Evolutionary conservation across 257 asterid genomes (phyloP).

Genomic region (Solanum bukasovii): DNA sequence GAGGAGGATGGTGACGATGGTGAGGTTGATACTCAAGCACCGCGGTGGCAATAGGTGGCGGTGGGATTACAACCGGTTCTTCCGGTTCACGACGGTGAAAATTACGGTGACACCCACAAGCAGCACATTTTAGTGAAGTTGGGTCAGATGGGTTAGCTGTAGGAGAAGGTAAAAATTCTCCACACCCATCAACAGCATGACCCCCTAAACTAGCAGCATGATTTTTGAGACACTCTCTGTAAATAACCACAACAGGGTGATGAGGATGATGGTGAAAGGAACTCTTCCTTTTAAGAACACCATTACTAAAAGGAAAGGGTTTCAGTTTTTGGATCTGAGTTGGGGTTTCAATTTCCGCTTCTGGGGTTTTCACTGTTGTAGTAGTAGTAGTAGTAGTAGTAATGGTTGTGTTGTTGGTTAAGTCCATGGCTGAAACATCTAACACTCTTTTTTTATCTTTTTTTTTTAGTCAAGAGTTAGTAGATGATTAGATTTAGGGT

Average conservation of each 20-base stretch:
- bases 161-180: conserved; percentile 89
- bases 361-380: conserved; percentile 38
- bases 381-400: not conserved
- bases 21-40: conserved; percentile 80
- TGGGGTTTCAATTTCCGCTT: conserved; percentile 57
- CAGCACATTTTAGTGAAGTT: conserved; percentile 89
- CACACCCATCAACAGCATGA: conserved; percentile 98
- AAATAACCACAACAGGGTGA: conserved; percentile 48
- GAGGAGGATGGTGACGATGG: conserved; percentile 89
- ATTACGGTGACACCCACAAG: conserved; percentile 95
- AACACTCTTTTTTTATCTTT: not conserved
- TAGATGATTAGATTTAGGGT: conserved; percentile 18
- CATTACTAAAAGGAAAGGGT: conserved; percentile 47
- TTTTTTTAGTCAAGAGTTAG: not conserved
- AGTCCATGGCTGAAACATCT: conserved; percentile 56
- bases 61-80: conserved; percentile 13
- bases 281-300: conserved; percentile 74
- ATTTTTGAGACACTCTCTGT: conserved; percentile 86
- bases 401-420: conserved; percentile 1
- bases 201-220: conserved; percentile 86
- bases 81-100: conserved; percentile 98
- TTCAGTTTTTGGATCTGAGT: conserved; percentile 56
- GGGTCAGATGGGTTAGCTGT: conserved; percentile 63
- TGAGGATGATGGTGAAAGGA: conserved; percentile 25
- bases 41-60: conserved; percentile 30